Evolutionary conservation across 176 grass and related monocot genomes (phyloP).

Genomic region (Oryza punctata): DNA sequence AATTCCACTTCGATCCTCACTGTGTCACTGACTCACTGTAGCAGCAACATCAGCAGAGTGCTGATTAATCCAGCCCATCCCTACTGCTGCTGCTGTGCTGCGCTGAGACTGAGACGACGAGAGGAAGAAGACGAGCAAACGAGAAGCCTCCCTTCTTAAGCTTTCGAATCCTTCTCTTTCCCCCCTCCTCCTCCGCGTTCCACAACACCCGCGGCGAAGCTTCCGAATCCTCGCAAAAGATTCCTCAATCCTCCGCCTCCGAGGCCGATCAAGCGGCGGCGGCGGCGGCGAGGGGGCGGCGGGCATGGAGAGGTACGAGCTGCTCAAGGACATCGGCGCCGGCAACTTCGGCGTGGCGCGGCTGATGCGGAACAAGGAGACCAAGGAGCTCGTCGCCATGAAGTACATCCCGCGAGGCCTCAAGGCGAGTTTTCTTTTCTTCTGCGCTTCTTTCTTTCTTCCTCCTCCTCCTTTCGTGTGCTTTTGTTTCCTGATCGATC

Average conservation of each 20-base stretch:
- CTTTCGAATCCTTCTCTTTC: constrained; percentile 56
- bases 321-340: constrained; percentile 89
- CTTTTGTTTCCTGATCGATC: background rate
- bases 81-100: background rate
- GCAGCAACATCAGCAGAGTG: no score
- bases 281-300: no score
- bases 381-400: constrained; percentile 93
- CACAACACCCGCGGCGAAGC: background rate
- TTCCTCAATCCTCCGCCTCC: constrained; percentile 8
- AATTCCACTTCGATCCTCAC: background rate
- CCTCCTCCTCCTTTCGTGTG: background rate
- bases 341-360: constrained; percentile 87
- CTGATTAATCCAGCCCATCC: constrained; percentile 33
- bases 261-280: background rate
- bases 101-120: background rate
- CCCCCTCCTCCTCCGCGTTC: background rate
- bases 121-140: background rate
- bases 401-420: constrained; percentile 85
- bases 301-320: constrained; percentile 95
- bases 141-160: constrained; percentile 19
- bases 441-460: background rate
- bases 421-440: constrained; percentile 43
- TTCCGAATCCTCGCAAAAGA: background rate
- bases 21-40: background rate
- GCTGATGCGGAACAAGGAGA: constrained; percentile 89